Conservation (phyloP, 495 filamentous ascomycete genomes). For the Hyaloscypha variabilis region DNA sequence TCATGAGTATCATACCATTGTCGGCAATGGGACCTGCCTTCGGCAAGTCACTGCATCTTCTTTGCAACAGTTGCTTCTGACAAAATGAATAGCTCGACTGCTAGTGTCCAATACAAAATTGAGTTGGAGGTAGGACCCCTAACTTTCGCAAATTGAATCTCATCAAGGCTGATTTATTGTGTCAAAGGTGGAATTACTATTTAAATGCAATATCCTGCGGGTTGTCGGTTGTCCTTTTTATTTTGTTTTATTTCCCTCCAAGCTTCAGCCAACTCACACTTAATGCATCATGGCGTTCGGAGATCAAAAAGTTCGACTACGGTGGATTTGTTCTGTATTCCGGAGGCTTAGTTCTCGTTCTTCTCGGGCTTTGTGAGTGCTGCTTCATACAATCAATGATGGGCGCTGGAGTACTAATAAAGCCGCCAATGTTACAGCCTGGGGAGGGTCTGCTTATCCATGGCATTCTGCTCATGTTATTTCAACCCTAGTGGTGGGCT, state of each 20-base stretch:
- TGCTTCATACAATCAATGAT: slow-evolving; percentile 20
- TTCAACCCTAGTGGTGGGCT: slow-evolving; percentile 42
- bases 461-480: slow-evolving; percentile 47
- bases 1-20: slow-evolving; percentile 30
- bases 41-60: slow-evolving; percentile 6
- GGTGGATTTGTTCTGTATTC: slow-evolving; percentile 39
- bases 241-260: slow-evolving; percentile 37
- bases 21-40: slow-evolving; percentile 10
- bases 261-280: slow-evolving; percentile 30
- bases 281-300: background rate
- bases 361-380: slow-evolving; percentile 34
- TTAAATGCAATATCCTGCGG: slow-evolving; percentile 38
- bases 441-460: slow-evolving; percentile 46
- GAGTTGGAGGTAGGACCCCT: slow-evolving; percentile 31
- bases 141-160: background rate
- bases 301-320: slow-evolving; percentile 41
- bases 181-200: slow-evolving; percentile 38
- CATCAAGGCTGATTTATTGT: slow-evolving; percentile 5
- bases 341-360: slow-evolving; percentile 37
- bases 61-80: background rate
- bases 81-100: slow-evolving; percentile 1
- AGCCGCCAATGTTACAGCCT: slow-evolving; percentile 26
- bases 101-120: slow-evolving; percentile 10
- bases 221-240: slow-evolving; percentile 33
- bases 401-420: slow-evolving; percentile 22